Conservation (phyloP, 2,329 filamentous ascomycete genomes). For the Ambrosiella xylebori region DNA sequence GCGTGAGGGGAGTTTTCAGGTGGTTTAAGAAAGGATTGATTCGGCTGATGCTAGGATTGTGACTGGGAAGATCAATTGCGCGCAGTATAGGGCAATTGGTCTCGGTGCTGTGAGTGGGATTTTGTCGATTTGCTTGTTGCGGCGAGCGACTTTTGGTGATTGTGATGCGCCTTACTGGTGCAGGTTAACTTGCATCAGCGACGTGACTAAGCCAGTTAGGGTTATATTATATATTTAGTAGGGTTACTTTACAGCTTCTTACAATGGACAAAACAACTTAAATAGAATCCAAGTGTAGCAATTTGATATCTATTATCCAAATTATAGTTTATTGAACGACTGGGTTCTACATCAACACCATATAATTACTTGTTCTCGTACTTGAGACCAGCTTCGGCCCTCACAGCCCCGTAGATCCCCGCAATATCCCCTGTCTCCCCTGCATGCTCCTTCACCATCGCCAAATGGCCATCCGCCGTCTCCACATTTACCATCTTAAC, state of each 20-base stretch:
- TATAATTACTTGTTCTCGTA: conserved; percentile 40
- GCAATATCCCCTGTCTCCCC: conserved; percentile 64
- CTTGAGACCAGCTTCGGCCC: conserved; percentile 54
- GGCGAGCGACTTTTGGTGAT: conserved; percentile 5
- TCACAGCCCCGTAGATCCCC: conserved; percentile 64
- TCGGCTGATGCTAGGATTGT: neutral
- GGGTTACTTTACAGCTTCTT: neutral
- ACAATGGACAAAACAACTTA: neutral
- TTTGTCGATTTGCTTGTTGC: neutral
- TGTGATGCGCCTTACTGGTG: neutral
- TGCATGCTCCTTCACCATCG: conserved; percentile 46
- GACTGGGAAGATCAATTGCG: neutral
- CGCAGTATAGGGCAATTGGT: neutral
- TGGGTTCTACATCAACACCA: neutral
- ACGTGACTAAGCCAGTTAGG: conserved; percentile 6
- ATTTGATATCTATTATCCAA: neutral
- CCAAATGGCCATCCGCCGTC: conserved; percentile 51
- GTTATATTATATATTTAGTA: neutral
- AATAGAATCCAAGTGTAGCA: too few species aligned
- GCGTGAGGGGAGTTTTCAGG: neutral
- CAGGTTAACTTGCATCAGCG: neutral
- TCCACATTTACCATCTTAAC: conserved; percentile 46
- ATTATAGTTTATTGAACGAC: too few species aligned
- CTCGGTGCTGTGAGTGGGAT: neutral
- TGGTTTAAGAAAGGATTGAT: neutral